A percentile compares a stretch with the other conserved stretches of the same genome.
Evolutionary conservation across 202 grass and related monocot species (phyloP).

Genomic region (Zizania palustris): DNA sequence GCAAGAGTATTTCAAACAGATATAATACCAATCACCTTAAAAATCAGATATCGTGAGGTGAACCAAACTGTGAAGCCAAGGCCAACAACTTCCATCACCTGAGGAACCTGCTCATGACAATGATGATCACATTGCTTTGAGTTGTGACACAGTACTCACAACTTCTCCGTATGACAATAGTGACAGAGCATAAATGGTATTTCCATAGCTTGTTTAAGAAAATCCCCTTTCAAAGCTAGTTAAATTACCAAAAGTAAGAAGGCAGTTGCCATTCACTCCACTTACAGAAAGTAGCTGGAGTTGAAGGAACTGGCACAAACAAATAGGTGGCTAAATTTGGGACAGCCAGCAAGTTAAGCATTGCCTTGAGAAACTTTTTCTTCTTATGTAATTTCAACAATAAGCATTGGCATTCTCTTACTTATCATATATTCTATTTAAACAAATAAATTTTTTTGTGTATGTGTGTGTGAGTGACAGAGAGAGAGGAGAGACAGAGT

Average conservation of each 20-base stretch:
- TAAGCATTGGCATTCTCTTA: not conserved
- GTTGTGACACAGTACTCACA: not conserved
- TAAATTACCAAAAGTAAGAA: not conserved
- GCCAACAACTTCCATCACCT: constrained; percentile 72
- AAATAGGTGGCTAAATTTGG: not conserved
- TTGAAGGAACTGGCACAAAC: not conserved
- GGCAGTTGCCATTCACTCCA: not conserved
- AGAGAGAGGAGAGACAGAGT: not conserved
- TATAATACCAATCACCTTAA: constrained; percentile 55
- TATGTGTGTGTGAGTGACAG: not conserved
- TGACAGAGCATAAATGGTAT: not conserved
- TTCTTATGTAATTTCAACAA: not conserved
- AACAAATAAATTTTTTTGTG: not conserved
- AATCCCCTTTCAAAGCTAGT: not conserved
- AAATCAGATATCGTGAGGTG: constrained; percentile 66
- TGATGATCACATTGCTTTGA: not conserved
- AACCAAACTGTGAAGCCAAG: constrained; percentile 82
- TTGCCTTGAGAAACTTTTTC: not conserved
- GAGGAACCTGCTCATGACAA: constrained; percentile 53
- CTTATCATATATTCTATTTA: not conserved
- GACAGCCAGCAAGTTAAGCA: not conserved
- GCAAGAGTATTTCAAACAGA: not conserved
- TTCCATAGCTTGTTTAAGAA: not conserved
- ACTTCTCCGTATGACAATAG: not conserved
- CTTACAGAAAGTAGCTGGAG: not conserved